These are phyloP conservation scores for Malus hybrid DNA, from an alignment of 331 rosid genomes.

Conservation along the genomic window DNA sequence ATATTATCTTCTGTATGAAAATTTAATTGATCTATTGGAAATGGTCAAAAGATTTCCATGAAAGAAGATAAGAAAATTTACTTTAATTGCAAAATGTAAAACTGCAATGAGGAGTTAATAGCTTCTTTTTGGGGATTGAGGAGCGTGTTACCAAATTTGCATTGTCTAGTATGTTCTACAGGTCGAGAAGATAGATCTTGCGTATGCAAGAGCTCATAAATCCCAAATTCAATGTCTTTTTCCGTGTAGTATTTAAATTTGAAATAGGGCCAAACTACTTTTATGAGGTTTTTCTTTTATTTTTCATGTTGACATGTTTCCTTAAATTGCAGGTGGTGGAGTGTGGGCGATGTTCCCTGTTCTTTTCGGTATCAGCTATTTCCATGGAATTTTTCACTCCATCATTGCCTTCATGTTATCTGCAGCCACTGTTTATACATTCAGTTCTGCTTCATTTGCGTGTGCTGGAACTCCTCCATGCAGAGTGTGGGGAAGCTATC, in stretches of 20 bases:
- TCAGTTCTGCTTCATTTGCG: constrained; percentile 66
- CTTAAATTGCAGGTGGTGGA: constrained; percentile 82
- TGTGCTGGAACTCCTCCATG: constrained; percentile 79
- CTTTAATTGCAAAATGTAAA: background rate
- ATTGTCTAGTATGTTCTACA: background rate
- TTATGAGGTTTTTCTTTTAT: no score
- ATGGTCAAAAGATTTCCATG: background rate
- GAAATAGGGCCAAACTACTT: no score
- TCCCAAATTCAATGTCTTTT: no score
- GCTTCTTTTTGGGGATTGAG: background rate
- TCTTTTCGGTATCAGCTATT: constrained; percentile 56
- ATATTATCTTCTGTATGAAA: background rate
- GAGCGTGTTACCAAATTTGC: background rate
- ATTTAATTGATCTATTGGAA: no score
- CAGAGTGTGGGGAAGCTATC: constrained; percentile 82
- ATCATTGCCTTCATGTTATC: constrained; percentile 48
- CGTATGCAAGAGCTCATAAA: no score
- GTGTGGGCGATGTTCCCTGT: constrained; percentile 73
- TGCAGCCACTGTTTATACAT: constrained; percentile 53
- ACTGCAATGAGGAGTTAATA: background rate
- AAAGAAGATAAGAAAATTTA: background rate
- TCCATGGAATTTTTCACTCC: constrained; percentile 60
- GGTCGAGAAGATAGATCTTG: background rate
- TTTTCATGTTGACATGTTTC: background rate
- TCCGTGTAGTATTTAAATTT: no score